These are phyloP conservation scores for Lasiodiplodia sp. DNA, from an alignment of 2,329 filamentous ascomycete species.

Conservation along the genomic window DNA sequence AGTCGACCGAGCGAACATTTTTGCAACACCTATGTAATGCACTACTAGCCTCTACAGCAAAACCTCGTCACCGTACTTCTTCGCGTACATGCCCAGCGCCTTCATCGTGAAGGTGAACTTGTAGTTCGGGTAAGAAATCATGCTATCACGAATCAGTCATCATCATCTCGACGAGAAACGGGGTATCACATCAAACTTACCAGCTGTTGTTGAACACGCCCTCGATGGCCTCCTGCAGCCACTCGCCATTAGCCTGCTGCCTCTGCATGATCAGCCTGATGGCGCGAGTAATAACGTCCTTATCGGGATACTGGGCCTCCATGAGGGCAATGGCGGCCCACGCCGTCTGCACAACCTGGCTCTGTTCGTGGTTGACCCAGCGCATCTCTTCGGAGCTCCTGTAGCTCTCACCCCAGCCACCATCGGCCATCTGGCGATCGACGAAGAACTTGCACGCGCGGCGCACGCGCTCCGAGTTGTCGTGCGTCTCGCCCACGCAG, in stretches of 20 bases:
- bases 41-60: conserved; percentile 47
- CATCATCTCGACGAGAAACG: conserved; percentile 1
- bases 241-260: conserved; percentile 89
- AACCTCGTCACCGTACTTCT: conserved; percentile 71
- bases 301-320: conserved; percentile 81
- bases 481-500: conserved; percentile 81
- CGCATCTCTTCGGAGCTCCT: conserved; percentile 78
- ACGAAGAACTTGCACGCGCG: conserved; percentile 86
- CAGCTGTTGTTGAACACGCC: conserved; percentile 99
- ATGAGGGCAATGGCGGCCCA: conserved; percentile 86
- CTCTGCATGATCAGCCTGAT: conserved; percentile 83
- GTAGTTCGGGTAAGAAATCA: conserved; percentile 99
- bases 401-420: conserved; percentile 97
- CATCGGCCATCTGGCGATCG: conserved; percentile 83
- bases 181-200: conserved; percentile 54
- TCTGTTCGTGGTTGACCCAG: conserved; percentile 79
- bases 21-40: not conserved
- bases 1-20: not conserved
- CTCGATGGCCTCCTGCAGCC: conserved; percentile 94
- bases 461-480: conserved; percentile 72
- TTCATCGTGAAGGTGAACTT: conserved; percentile 97
- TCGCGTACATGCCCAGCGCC: conserved; percentile 87
- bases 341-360: conserved; percentile 92
- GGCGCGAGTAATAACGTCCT: conserved; percentile 74
- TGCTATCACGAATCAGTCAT: conserved; percentile 59